Evolutionary conservation across 1,284 basidiomycete species (phyloP).

Genomic region (Serendipita sp.): DNA sequence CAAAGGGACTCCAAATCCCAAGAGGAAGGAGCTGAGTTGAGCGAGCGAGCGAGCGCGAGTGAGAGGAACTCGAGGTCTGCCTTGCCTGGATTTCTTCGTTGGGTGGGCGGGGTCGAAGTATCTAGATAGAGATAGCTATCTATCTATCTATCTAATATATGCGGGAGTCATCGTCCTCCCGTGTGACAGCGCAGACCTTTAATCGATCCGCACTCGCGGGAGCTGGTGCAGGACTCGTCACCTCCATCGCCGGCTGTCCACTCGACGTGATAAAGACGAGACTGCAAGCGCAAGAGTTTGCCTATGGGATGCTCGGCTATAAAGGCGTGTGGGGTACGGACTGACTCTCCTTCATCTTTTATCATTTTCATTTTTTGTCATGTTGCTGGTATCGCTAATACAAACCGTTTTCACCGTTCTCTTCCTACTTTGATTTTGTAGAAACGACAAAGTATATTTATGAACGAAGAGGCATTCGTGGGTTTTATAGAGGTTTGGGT

Average conservation of each 20-base stretch:
- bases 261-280: slow-evolving; percentile 97
- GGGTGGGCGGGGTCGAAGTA: neutral
- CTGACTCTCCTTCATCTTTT: slow-evolving; percentile 12
- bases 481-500: slow-evolving; percentile 84
- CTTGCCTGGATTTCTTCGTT: neutral
- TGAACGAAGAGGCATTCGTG: slow-evolving; percentile 62
- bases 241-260: slow-evolving; percentile 90
- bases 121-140: no score
- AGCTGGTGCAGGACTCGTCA: slow-evolving; percentile 77
- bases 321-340: slow-evolving; percentile 59
- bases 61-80: neutral
- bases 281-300: slow-evolving; percentile 74
- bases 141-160: no score
- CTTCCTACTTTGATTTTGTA: slow-evolving; percentile 20
- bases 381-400: slow-evolving; percentile 16
- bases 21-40: no score
- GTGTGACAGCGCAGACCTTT: neutral
- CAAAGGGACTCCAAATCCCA: no score
- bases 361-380: slow-evolving; percentile 1
- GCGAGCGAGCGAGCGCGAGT: no score
- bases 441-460: slow-evolving; percentile 62
- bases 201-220: slow-evolving; percentile 34
- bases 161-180: no score
- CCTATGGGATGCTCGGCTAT: slow-evolving; percentile 54
- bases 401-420: neutral